These are phyloP conservation scores for Pugionium cornutum DNA, from an alignment of 345 rosid species.

Conservation along the genomic window DNA sequence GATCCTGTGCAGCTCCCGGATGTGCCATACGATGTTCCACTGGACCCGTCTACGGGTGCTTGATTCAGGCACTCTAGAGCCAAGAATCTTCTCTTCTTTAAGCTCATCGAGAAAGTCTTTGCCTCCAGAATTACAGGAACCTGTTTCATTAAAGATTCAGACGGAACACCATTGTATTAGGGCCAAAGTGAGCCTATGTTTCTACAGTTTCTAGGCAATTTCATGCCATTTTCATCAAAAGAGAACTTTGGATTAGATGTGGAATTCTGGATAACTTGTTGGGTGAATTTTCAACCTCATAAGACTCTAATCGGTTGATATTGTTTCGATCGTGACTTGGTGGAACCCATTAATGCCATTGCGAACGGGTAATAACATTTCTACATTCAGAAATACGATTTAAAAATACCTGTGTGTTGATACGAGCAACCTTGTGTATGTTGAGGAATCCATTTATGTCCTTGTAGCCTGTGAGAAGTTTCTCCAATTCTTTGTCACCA, in stretches of 20 bases:
- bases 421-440: constrained; percentile 75
- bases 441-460: constrained; percentile 92
- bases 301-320: background rate
- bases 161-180: background rate
- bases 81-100: constrained; percentile 76
- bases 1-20: constrained; percentile 66
- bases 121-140: constrained; percentile 86
- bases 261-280: constrained; percentile 9
- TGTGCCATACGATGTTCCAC: constrained; percentile 79
- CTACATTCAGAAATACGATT: background rate
- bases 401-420: constrained; percentile 75
- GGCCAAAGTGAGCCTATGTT: constrained; percentile 10
- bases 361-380: background rate
- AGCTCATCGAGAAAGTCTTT: constrained; percentile 78
- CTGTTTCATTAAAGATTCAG: constrained; percentile 40
- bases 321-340: background rate
- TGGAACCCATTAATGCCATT: background rate
- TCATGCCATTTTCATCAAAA: constrained; percentile 18
- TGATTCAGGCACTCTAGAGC: constrained; percentile 85
- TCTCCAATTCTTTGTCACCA: constrained; percentile 79
- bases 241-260: background rate
- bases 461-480: constrained; percentile 83
- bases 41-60: constrained; percentile 91
- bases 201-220: background rate
- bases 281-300: constrained; percentile 7